Conservation (phyloP, 176 grass and related monocot species). For the Areca catechu region DNA sequence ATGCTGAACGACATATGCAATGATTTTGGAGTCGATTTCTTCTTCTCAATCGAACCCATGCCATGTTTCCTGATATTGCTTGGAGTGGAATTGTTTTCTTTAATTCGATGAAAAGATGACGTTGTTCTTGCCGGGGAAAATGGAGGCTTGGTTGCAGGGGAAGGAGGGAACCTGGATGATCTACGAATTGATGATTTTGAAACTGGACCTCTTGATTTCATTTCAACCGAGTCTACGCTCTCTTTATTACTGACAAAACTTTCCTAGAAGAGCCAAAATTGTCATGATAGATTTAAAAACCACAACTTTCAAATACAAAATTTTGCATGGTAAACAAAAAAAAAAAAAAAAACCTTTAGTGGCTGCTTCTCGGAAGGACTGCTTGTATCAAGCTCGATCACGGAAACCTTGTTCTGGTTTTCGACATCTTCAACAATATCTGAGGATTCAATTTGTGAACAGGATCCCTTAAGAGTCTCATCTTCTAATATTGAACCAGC, state of each 20-base stretch:
- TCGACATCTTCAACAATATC: not conserved
- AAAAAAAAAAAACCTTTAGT: constrained; percentile 16
- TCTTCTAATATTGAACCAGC: not conserved
- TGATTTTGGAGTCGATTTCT: constrained; percentile 17
- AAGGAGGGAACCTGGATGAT: constrained; percentile 8
- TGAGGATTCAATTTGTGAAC: not conserved
- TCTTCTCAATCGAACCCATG: not conserved
- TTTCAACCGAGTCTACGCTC: constrained; percentile 13
- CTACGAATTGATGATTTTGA: constrained; percentile 25
- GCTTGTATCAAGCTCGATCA: not conserved
- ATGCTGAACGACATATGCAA: constrained; percentile 22
- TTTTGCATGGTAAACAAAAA: constrained; percentile 1
- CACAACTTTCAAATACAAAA: not conserved
- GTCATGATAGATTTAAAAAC: not conserved
- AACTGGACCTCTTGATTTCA: constrained; percentile 24
- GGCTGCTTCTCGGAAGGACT: constrained; percentile 18
- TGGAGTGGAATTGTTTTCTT: constrained; percentile 51
- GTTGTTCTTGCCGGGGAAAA: constrained; percentile 5
- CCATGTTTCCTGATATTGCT: not conserved
- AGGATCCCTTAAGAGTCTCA: not conserved
- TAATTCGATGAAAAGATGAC: constrained; percentile 17
- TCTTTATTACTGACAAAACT: constrained; percentile 45
- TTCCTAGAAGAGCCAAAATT: constrained; percentile 36
- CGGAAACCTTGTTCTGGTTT: constrained; percentile 4
- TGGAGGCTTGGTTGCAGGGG: constrained; percentile 16